Evolutionary conservation across 768 basidiomycete species (phyloP), one percentile per base, ranked within the genome.

Genomic region (Leccinum barrowsii): DNA sequence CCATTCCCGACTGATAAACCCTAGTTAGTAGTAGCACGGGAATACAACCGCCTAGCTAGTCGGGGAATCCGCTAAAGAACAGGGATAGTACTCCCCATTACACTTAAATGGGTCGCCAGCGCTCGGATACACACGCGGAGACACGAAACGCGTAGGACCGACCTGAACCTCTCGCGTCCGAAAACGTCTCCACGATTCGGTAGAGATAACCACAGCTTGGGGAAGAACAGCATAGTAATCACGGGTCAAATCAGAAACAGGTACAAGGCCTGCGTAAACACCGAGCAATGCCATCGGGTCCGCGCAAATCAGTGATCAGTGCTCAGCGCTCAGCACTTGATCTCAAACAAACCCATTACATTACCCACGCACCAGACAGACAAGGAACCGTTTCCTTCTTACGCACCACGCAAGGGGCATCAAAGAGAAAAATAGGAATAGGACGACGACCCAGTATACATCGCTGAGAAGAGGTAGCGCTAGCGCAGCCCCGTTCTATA

Each of bases 401-500:
- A 44, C 19, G 17, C 40, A 40, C 40, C 46, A 22, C 5, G 47
- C 47, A 48, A 24, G 10, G 4, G 11, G 22, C 22, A 17, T 22
- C 22, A 48, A 48, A 42, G 42, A 12, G 42, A 58, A 7, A 21
- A 35, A 13, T 44, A n/a, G 15, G 40, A 15, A n/a, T 21, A 32
- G 28, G 11, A 34, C 3, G 49, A 51, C 11, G 21, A 55, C 50
- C 28, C 58, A 48, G 24, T 56, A 57, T 59, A 70, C 60, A 68
- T 52, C 19, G 44, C 21, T 12, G 17, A 44, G 35, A 49, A n/a
- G 35, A 37, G 11, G 57, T 26, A 46, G 26, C 10, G 30, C 13
- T 24, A 47, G 42, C 15, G 26, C 21, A 51, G 32, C 32, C 40
- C 37, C 42, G 24, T 59, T 70, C 67, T 63, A 66, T 57, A 30